A percentile compares a stretch with the other conserved stretches of the same genome.
Evolutionary conservation across 176 grass and related monocot species (phyloP).

Genomic region (Zea luxurians): DNA sequence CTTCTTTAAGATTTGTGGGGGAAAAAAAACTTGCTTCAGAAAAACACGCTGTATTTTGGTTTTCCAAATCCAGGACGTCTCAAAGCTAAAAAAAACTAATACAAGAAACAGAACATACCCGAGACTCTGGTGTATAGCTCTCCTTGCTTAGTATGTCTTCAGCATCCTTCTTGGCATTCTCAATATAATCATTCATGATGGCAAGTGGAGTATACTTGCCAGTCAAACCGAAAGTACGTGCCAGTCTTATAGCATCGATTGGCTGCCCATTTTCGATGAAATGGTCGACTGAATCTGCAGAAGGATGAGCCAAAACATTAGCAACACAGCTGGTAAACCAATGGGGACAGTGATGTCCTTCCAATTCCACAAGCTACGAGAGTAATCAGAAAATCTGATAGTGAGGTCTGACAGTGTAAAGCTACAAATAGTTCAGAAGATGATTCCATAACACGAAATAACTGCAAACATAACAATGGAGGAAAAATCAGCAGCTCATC

Average conservation of each 20-base stretch:
- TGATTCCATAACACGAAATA: neutral
- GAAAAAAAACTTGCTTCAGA: neutral
- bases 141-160: slow-evolving; percentile 42
- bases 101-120: slow-evolving; percentile 28
- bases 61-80: neutral
- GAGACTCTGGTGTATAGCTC: slow-evolving; percentile 30
- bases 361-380: neutral
- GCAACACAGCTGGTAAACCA: neutral
- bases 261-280: slow-evolving; percentile 35
- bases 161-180: slow-evolving; percentile 34
- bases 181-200: slow-evolving; percentile 37
- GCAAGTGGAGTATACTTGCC: slow-evolving; percentile 32
- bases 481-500: neutral
- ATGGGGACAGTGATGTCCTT: neutral
- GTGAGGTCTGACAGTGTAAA: neutral
- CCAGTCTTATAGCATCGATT: slow-evolving; percentile 41
- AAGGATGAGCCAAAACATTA: slow-evolving; percentile 13
- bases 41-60: neutral
- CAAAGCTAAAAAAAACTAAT: neutral
- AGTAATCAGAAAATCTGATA: neutral
- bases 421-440: slow-evolving; percentile 23
- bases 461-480: neutral
- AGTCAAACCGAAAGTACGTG: slow-evolving; percentile 33
- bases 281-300: slow-evolving; percentile 30
- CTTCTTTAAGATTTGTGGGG: neutral